Conservation (phyloP, 2,329 filamentous ascomycete genomes). For the Pseudogymnoascus sp. region DNA sequence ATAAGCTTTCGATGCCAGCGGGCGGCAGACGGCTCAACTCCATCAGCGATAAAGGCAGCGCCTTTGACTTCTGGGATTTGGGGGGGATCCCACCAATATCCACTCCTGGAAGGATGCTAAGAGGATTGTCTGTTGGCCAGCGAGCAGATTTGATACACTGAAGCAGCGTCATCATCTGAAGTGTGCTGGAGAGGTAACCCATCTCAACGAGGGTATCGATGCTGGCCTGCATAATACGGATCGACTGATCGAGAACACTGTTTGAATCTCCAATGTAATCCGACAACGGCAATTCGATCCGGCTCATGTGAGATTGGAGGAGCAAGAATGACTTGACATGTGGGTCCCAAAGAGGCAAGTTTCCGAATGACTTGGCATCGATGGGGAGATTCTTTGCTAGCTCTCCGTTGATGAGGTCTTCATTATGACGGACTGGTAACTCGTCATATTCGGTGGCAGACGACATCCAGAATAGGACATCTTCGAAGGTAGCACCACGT, state of each 20-base stretch:
- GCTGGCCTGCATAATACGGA: conserved; percentile 91
- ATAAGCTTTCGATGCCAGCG: conserved; percentile 29
- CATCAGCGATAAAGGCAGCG: conserved; percentile 13
- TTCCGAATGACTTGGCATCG: conserved; percentile 42
- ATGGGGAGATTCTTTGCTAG: conserved; percentile 72
- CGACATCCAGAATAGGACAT: conserved; percentile 87
- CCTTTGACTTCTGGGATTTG: background rate
- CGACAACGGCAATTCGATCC: conserved; percentile 83
- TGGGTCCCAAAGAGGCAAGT: conserved; percentile 93
- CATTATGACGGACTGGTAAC: conserved; percentile 93
- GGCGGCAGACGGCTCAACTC: conserved; percentile 14
- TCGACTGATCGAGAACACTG: conserved; percentile 84
- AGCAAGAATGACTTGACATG: conserved; percentile 94
- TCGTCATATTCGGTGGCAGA: conserved; percentile 94
- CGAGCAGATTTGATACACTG: conserved; percentile 88
- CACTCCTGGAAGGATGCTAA: conserved; percentile 73
- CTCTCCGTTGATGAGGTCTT: conserved; percentile 92
- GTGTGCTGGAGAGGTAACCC: conserved; percentile 68
- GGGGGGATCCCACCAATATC: conserved; percentile 31
- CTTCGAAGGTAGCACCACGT: conserved; percentile 64
- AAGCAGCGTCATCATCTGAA: conserved; percentile 74
- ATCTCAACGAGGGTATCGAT: conserved; percentile 91
- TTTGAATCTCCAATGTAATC: conserved; percentile 96
- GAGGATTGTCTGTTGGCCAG: conserved; percentile 75
- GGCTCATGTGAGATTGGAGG: conserved; percentile 89